Evolutionary conservation across 148 eudicot genomes (phyloP).

Genomic region (Arctostaphylos glauca): DNA sequence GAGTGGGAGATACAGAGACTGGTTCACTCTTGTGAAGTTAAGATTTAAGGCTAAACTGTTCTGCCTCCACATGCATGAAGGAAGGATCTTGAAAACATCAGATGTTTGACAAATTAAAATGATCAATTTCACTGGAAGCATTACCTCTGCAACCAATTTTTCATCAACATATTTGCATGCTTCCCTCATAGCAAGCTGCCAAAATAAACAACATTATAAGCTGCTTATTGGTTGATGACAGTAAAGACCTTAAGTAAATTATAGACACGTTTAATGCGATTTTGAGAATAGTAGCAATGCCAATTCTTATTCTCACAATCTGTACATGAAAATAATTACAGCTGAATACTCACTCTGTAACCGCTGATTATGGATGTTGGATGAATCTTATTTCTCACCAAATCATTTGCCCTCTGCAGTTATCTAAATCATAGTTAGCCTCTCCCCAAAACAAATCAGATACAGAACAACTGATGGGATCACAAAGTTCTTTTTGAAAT

Average conservation of each 20-base stretch:
- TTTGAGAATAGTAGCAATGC: not conserved
- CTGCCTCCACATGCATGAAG: too few species aligned
- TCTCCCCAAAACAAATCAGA: too few species aligned
- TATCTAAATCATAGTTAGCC: not conserved
- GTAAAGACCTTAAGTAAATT: not conserved
- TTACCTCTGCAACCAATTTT: slow-evolving; percentile 84
- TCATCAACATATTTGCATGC: slow-evolving; percentile 99
- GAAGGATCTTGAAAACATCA: too few species aligned
- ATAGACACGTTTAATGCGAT: not conserved
- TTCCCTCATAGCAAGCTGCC: slow-evolving; percentile 99
- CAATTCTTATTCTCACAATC: not conserved
- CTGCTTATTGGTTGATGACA: not conserved
- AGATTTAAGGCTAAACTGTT: too few species aligned
- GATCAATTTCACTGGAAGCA: not conserved
- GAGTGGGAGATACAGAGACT: too few species aligned
- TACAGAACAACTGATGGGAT: too few species aligned
- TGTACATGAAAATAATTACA: too few species aligned
- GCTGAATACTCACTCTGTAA: slow-evolving; percentile 56
- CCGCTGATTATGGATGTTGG: slow-evolving; percentile 95
- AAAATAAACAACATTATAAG: slow-evolving; percentile 12
- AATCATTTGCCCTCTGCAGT: slow-evolving; percentile 86
- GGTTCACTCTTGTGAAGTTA: too few species aligned
- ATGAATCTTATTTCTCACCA: slow-evolving; percentile 93
- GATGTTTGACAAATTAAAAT: too few species aligned
- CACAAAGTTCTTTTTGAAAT: not conserved